A percentile compares a stretch with the other conserved stretches of the same genome.
phyloP scores from a whole-genome alignment of 129 eudicot genomes.

The Centella asiatica region DNA sequence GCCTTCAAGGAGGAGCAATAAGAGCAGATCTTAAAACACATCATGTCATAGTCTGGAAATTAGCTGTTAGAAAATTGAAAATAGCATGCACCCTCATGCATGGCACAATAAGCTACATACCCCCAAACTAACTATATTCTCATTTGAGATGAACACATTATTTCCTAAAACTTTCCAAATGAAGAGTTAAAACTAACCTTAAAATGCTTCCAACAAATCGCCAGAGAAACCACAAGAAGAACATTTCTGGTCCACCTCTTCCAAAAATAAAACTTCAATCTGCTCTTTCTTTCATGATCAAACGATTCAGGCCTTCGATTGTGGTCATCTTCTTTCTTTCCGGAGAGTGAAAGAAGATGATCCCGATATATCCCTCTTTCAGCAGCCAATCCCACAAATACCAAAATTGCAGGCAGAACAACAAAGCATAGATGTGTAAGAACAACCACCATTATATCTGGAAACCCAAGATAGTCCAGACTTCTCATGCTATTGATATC shows the following conservation, averaged over 20 bases:
- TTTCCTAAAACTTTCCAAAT: background rate
- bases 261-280: slow-evolving; percentile 9
- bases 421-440: slow-evolving; percentile 74
- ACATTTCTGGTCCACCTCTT: slow-evolving; percentile 44
- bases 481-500: slow-evolving; percentile 22
- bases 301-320: slow-evolving; percentile 12
- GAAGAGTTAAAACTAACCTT: slow-evolving; percentile 32
- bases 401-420: slow-evolving; percentile 53
- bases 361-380: slow-evolving; percentile 60
- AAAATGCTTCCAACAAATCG: slow-evolving; percentile 71
- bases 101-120: background rate
- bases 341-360: slow-evolving; percentile 36
- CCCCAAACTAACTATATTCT: background rate
- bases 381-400: slow-evolving; percentile 45
- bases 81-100: background rate
- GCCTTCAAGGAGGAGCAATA: background rate
- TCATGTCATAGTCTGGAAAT: background rate
- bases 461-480: slow-evolving; percentile 53
- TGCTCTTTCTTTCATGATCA: slow-evolving; percentile 6
- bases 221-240: slow-evolving; percentile 42
- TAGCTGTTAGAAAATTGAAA: background rate
- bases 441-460: slow-evolving; percentile 86
- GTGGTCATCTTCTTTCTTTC: slow-evolving; percentile 68
- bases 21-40: background rate
- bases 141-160: background rate